Conservation (phyloP, 2,329 filamentous ascomycete species). For the Penicillium sp. region DNA sequence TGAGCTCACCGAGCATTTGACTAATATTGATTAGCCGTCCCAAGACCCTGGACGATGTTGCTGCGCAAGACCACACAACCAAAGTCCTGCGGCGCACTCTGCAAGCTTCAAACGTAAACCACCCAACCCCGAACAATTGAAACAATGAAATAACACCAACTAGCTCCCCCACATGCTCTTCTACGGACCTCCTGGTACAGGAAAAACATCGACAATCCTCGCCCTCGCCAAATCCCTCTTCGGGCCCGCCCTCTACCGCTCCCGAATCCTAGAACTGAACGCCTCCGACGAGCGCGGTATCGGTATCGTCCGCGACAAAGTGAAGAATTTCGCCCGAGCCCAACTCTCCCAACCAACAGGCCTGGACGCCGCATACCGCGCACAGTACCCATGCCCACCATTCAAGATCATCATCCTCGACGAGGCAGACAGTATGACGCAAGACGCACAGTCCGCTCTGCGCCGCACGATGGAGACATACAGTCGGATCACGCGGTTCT, state of each 20-base stretch:
- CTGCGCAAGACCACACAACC: slow-evolving; percentile 95
- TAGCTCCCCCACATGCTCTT: slow-evolving; percentile 98
- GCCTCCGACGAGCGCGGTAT: slow-evolving; percentile 98
- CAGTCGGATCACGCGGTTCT: slow-evolving; percentile 93
- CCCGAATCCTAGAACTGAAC: slow-evolving; percentile 97
- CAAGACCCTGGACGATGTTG: slow-evolving; percentile 89
- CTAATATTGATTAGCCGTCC: slow-evolving; percentile 65
- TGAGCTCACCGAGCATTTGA: background rate
- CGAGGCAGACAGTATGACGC: slow-evolving; percentile 98
- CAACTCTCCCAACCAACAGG: slow-evolving; percentile 80
- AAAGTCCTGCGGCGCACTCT: slow-evolving; percentile 88
- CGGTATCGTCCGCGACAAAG: slow-evolving; percentile 92
- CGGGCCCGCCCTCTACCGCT: slow-evolving; percentile 87
- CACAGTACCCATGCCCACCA: slow-evolving; percentile 85
- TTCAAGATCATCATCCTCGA: slow-evolving; percentile 99
- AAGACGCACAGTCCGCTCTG: slow-evolving; percentile 91
- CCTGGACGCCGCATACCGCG: slow-evolving; percentile 61
- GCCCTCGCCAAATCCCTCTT: slow-evolving; percentile 97
- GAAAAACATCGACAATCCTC: slow-evolving; percentile 96
- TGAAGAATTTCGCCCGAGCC: slow-evolving; percentile 96
- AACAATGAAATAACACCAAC: slow-evolving; percentile 2
- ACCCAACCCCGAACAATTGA: background rate
- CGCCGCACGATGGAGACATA: slow-evolving; percentile 98
- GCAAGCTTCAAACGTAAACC: slow-evolving; percentile 80
- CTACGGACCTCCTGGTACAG: slow-evolving; percentile 95